A percentile compares a stretch with the other conserved stretches of the same genome.
These are phyloP conservation scores for Zygotorulaspora mrakii DNA, from an alignment of 1,139 yeast species.

Conservation along the genomic window DNA sequence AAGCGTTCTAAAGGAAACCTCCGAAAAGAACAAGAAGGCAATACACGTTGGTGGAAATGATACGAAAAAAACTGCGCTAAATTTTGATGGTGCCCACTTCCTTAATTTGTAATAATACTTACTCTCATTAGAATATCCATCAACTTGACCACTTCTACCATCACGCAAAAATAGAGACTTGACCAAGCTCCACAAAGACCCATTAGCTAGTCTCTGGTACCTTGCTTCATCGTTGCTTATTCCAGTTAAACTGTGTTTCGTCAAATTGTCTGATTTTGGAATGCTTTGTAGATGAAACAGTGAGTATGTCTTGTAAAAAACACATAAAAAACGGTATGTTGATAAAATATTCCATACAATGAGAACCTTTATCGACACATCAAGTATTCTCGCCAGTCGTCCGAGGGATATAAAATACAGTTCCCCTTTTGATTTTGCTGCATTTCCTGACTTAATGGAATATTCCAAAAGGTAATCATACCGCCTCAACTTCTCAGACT, in stretches of 20 bases:
- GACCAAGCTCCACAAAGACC: conserved; percentile 27
- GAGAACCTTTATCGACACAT: conserved; percentile 11
- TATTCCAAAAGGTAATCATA: conserved; percentile 30
- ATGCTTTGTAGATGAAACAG: conserved; percentile 22
- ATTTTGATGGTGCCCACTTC: conserved; percentile 59
- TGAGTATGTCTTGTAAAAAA: conserved; percentile 24
- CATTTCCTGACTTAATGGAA: conserved; percentile 7
- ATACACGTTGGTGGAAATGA: conserved; percentile 58
- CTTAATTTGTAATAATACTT: conserved; percentile 47
- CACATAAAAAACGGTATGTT: conserved; percentile 23
- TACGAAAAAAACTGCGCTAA: conserved; percentile 46
- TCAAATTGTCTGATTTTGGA: conserved; percentile 24
- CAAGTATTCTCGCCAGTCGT: conserved; percentile 17
- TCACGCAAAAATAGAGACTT: conserved; percentile 17
- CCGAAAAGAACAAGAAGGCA: conserved; percentile 39
- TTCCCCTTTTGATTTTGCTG: conserved; percentile 7
- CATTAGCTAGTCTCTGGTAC: conserved; percentile 21
- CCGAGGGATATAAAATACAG: conserved; percentile 18
- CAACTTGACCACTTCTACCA: conserved; percentile 1
- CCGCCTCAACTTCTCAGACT: conserved; percentile 28
- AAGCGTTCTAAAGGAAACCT: conserved; percentile 43
- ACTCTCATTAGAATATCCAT: conserved; percentile 11
- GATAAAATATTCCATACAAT: conserved; percentile 19
- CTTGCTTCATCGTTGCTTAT: conserved; percentile 25
- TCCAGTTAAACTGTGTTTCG: conserved; percentile 22